Evolutionary conservation across 192 early-diverging fungal species (phyloP).

Genomic region (Coemansia asiatica): DNA sequence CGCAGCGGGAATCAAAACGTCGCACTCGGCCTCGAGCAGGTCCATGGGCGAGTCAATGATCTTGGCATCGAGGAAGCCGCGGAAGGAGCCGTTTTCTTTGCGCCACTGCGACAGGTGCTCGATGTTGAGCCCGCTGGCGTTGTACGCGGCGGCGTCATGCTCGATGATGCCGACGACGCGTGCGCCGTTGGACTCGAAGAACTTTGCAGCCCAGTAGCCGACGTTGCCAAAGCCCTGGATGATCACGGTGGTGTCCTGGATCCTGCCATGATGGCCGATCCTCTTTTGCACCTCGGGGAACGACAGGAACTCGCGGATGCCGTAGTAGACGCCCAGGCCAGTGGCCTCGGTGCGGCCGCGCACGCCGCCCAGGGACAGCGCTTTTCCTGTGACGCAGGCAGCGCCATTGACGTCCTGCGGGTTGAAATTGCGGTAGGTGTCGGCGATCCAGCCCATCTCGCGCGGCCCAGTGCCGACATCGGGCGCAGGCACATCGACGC

Average conservation of each 20-base stretch:
- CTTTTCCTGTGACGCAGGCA: constrained; percentile 82
- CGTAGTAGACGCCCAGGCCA: constrained; percentile 79
- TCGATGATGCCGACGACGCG: constrained; percentile 75
- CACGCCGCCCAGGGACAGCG: constrained; percentile 75
- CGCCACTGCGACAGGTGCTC: constrained; percentile 67
- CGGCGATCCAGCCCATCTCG: constrained; percentile 87
- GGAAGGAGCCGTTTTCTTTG: constrained; percentile 65
- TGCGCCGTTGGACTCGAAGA: constrained; percentile 78
- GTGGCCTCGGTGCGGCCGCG: constrained; percentile 82
- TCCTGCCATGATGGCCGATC: constrained; percentile 60
- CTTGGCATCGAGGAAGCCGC: constrained; percentile 62
- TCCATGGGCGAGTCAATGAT: constrained; percentile 58
- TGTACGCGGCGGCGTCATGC: constrained; percentile 66
- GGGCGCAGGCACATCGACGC: constrained; percentile 80
- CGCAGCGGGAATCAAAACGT: constrained; percentile 79
- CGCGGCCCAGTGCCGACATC: constrained; percentile 78
- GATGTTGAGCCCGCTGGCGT: constrained; percentile 64
- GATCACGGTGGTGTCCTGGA: constrained; percentile 64
- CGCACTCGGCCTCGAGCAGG: constrained; percentile 75
- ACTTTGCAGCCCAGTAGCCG: constrained; percentile 80
- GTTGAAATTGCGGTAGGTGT: constrained; percentile 84
- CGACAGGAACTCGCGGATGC: constrained; percentile 74
- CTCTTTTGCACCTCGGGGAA: constrained; percentile 78
- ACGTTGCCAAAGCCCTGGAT: constrained; percentile 88
- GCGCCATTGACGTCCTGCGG: constrained; percentile 76